Evolutionary conservation across 2,329 filamentous ascomycete species (phyloP), one percentile per base, ranked within the genome.

Genomic region (Ceratocystis huliohia): DNA sequence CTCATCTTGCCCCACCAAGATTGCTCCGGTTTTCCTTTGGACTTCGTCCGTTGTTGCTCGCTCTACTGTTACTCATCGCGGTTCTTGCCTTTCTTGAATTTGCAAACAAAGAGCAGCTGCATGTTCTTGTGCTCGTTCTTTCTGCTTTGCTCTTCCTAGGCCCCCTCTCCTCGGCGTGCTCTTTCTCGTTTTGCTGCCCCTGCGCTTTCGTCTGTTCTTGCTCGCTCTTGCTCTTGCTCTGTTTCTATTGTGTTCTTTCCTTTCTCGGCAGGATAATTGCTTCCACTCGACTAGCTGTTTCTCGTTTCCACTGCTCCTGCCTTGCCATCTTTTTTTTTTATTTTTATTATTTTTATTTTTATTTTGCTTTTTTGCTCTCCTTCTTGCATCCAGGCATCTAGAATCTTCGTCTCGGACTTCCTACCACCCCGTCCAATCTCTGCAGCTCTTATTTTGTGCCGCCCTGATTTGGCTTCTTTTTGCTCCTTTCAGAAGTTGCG

Each of bases 321-420:
- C n/a, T 10, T 20, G 4, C 8, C 17, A 5, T 17, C n/a, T 8
- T 48, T 8, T 20, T 48, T 17, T 20, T 7, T 5, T 25, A 1
- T 53, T 13, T 20, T 22, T 53, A 25, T 46, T 48, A 56, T 70
- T 69, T 67, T 68, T 17, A 5, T 17, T 10, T 44, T 28, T 46
- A 2, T 20, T 37, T 50, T 13, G 7, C 41, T 30, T 30, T 56
- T 17, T 15, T 22, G 22, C 25, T 28, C 25, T 17, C 25, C 25
- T 17, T 56, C 20, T 56, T 25, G 17, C 48, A 13, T 6, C 2
- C 48, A 22, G n/a, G n/a, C 48, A 53, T 25, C 48, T 53, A 53
- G 37, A 53, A 53, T 25, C 17, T 13, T 53, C 48, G n/a, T 25
- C 48, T 53, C 48, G 48, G 37, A 41, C 37, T 41, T 15, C 37